Conservation (phyloP, 1,284 basidiomycete species). For the Neonothopanus nambi region DNA sequence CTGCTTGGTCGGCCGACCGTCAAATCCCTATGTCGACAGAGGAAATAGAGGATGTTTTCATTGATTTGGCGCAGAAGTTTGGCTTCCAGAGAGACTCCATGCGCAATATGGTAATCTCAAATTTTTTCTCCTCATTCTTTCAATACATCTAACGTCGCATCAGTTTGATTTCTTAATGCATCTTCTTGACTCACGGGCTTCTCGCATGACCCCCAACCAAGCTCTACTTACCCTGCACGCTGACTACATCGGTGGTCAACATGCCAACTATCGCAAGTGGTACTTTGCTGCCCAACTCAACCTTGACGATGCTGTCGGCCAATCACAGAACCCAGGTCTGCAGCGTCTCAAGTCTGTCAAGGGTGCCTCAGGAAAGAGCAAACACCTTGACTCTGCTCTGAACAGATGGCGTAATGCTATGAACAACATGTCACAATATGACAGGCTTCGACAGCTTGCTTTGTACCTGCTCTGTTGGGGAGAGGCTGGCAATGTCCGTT, state of each 20-base stretch:
- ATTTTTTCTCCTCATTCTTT: constrained; percentile 6
- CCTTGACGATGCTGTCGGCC: constrained; percentile 97
- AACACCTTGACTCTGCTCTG: constrained; percentile 90
- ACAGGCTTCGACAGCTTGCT: constrained; percentile 93
- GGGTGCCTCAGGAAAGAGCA: constrained; percentile 59
- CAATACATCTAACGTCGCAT: constrained; percentile 7
- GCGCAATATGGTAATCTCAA: constrained; percentile 74
- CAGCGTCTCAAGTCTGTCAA: constrained; percentile 87
- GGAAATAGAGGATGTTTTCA: constrained; percentile 98
- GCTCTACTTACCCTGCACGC: constrained; percentile 95
- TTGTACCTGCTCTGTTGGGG: constrained; percentile 98
- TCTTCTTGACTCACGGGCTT: constrained; percentile 92
- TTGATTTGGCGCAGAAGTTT: constrained; percentile 98
- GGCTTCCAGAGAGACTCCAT: constrained; percentile 96
- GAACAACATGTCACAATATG: constrained; percentile 99
- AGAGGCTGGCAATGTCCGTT: constrained; percentile 96
- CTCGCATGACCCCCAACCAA: constrained; percentile 98
- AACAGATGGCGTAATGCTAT: constrained; percentile 97
- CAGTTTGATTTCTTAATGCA: constrained; percentile 99
- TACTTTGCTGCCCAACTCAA: constrained; percentile 99
- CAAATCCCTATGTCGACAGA: constrained; percentile 97
- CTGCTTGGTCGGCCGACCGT: constrained; percentile 92
- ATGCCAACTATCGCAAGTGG: constrained; percentile 98
- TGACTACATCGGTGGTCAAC: constrained; percentile 97
- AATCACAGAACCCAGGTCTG: constrained; percentile 91